Evolutionary conservation across 2,329 filamentous ascomycete genomes (phyloP).

Genomic region (Fusarium lateritium): DNA sequence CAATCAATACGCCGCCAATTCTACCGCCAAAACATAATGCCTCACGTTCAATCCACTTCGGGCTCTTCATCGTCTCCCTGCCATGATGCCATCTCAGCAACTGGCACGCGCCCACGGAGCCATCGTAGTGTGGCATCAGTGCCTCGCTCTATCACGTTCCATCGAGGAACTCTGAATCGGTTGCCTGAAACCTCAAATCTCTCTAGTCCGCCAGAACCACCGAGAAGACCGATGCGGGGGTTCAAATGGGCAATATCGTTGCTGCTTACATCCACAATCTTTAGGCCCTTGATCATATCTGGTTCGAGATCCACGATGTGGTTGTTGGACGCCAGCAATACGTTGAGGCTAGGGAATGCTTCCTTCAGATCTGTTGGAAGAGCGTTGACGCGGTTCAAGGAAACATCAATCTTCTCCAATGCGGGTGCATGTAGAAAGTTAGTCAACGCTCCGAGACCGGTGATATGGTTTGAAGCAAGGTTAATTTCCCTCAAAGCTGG

Average conservation of each 20-base stretch:
- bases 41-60: conserved; percentile 42
- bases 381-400: conserved; percentile 82
- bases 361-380: conserved; percentile 75
- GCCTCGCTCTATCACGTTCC: conserved; percentile 86
- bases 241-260: conserved; percentile 90
- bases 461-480: conserved; percentile 80
- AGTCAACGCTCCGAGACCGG: conserved; percentile 76
- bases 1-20: conserved; percentile 4
- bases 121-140: conserved; percentile 88
- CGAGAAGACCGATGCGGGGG: conserved; percentile 83
- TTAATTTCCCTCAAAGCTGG: conserved; percentile 84
- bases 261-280: conserved; percentile 75
- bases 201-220: conserved; percentile 72
- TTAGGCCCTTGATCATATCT: conserved; percentile 80
- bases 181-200: conserved; percentile 86
- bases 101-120: conserved; percentile 82
- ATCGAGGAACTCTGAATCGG: conserved; percentile 87
- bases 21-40: conserved; percentile 13
- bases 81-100: conserved; percentile 72
- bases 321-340: conserved; percentile 85
- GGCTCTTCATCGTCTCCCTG: conserved; percentile 60
- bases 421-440: conserved; percentile 78
- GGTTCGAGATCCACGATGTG: conserved; percentile 80
- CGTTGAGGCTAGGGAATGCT: conserved; percentile 78
- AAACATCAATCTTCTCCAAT: conserved; percentile 84